Conservation (phyloP, 768 basidiomycete species). For the Leucogyrophana mollusca region DNA sequence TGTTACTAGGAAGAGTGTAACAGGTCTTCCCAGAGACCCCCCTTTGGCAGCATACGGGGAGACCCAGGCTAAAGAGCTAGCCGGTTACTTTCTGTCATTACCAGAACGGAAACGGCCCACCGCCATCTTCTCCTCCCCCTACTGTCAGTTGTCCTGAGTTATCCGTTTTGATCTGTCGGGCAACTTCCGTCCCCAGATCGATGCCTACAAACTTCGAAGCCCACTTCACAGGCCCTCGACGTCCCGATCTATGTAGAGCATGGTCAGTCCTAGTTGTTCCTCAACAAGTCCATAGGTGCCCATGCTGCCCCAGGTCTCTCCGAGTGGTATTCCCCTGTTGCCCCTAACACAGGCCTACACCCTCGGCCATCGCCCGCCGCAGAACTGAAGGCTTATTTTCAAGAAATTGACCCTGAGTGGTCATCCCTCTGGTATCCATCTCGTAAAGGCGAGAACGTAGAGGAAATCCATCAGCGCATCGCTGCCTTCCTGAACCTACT, state of each 20-base stretch:
- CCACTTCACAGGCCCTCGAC: slow-evolving; percentile 56
- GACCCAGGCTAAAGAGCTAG: slow-evolving; percentile 75
- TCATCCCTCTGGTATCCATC: slow-evolving; percentile 64
- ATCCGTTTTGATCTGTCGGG: too few species aligned
- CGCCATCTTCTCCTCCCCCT: slow-evolving; percentile 82
- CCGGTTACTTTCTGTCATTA: slow-evolving; percentile 58
- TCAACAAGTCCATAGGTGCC: background rate
- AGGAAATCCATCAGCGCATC: slow-evolving; percentile 59
- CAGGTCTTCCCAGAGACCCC: slow-evolving; percentile 72
- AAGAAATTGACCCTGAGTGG: slow-evolving; percentile 64
- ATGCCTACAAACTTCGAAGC: slow-evolving; percentile 79
- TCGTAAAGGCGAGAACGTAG: slow-evolving; percentile 70
- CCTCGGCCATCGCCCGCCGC: slow-evolving; percentile 66
- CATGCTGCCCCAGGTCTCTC: slow-evolving; percentile 47
- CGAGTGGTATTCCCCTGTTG: slow-evolving; percentile 80
- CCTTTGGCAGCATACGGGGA: slow-evolving; percentile 73
- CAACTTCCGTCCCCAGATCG: slow-evolving; percentile 54
- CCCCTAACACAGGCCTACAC: slow-evolving; percentile 66
- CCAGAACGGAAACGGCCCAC: slow-evolving; percentile 70
- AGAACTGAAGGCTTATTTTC: slow-evolving; percentile 51
- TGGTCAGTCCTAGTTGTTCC: slow-evolving; percentile 39
- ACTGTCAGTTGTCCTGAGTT: slow-evolving; percentile 59
- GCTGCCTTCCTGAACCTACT: slow-evolving; percentile 52
- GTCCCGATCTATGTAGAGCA: slow-evolving; percentile 80
- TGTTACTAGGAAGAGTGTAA: slow-evolving; percentile 51